Base-by-base conservation (phyloP, 768 basidiomycete genomes). In the Cyathus striatus region DNA sequence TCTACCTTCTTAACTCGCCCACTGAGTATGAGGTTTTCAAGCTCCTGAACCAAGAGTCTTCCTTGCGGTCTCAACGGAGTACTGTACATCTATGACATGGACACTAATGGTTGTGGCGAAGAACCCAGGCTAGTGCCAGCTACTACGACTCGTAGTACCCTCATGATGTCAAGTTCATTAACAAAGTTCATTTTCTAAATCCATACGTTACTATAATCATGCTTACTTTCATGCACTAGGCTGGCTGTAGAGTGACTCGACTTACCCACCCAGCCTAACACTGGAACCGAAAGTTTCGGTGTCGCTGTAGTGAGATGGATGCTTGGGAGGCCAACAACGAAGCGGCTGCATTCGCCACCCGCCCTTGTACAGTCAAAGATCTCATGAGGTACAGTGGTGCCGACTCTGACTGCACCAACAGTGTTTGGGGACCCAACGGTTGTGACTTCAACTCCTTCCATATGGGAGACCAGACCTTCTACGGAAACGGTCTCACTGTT, bases 401-500 rank as follows among this genome's bases (percentile, higher is more conserved):
- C 30, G 17, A 12, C 30, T 13, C 30, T 3, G 30, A 12, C 17
- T 68, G 66, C 41, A 53, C 54, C 40, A 55, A 48, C 49, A 61
- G 65, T 40, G 55, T 66, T 33, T 73, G 71, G 54, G 70, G 72
- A 56, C 54, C 57, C 44, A 66, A 66, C 48, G 71, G 71, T 36
- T 73, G 71, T 54, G 71, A 72, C 50, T 73, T 70, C 68, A 73
- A 72, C 65, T 67, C 71, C n/a, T 73, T 53, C 61, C 69, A 70
- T 48, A 61, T 68, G 67, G 70, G 71, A 33, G 52, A 52, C 46
- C 39, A 51, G 47, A 46, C 49, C 41, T 73, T 70, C 63, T 62
- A 63, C 55, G 71, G 70, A 18, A 48, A 48, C 6, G 64, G 66
- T 41, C 44, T 49, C 49, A 69, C 62, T 42, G 30, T 32, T 32